Evolutionary conservation across 441 rosid species (phyloP).

Genomic region (Macaranga tanarius): DNA sequence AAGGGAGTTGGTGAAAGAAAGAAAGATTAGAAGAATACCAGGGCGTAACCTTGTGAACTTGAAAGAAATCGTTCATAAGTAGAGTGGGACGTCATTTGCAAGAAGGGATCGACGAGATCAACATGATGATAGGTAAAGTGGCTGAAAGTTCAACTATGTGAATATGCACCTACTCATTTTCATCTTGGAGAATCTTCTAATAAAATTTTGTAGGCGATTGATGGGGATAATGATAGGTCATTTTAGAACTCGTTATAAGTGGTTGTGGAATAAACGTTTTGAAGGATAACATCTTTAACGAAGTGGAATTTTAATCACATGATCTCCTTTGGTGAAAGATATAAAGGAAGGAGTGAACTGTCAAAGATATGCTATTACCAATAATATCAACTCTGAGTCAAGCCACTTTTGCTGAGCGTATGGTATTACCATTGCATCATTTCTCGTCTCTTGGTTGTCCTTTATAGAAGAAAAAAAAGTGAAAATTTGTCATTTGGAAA

Average conservation of each 20-base stretch:
- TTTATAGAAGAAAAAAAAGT: too few species aligned
- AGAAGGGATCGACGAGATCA: constrained; percentile 22
- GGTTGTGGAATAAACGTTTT: not conserved
- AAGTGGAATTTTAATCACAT: not conserved
- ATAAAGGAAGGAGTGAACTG: not conserved
- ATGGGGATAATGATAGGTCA: not conserved
- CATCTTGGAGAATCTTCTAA: not conserved
- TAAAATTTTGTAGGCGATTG: constrained; percentile 1
- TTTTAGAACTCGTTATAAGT: not conserved
- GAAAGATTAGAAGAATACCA: constrained; percentile 41
- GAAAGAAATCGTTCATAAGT: constrained; percentile 58
- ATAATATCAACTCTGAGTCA: not conserved
- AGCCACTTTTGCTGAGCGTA: not conserved
- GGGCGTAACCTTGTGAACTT: constrained; percentile 66
- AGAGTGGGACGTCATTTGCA: constrained; percentile 18
- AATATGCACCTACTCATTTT: not conserved
- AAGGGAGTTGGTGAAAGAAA: constrained; percentile 46
- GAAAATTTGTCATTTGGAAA: too few species aligned
- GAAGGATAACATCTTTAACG: not conserved
- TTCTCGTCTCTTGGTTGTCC: not conserved
- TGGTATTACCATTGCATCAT: not conserved
- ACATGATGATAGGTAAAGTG: constrained; percentile 10
- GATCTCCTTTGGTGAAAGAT: not conserved
- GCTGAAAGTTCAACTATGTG: constrained; percentile 6
- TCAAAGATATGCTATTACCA: not conserved